Percentiles rank a stretch among this genome's conserved stretches.
Conservation (phyloP, 768 basidiomycete species). For the Podaxis carcinomalis region DNA sequence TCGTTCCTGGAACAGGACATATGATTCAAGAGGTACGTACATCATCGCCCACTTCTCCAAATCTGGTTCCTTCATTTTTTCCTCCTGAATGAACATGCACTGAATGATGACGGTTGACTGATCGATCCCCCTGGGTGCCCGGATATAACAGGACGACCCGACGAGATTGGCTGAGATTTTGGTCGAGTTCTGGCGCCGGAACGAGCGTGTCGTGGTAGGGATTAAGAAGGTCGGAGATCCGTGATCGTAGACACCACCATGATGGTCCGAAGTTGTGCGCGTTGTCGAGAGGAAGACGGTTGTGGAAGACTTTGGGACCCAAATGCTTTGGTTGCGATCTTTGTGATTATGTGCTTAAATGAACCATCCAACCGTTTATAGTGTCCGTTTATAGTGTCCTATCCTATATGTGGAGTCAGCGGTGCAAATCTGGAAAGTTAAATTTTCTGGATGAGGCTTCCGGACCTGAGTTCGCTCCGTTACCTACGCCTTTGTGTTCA, state of each 20-base stretch:
- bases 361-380: background rate
- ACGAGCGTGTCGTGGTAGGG: slow-evolving; percentile 65
- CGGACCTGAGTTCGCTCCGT: background rate
- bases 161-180: slow-evolving; percentile 72
- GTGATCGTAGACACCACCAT: slow-evolving; percentile 13
- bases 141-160: slow-evolving; percentile 73
- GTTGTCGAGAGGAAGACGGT: background rate
- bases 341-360: background rate
- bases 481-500: background rate
- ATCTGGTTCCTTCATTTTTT: background rate
- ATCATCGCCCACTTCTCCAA: background rate
- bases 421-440: background rate
- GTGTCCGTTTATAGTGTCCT: background rate
- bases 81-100: background rate
- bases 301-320: background rate
- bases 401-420: background rate
- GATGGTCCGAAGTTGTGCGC: background rate
- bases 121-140: background rate
- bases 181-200: slow-evolving; percentile 88
- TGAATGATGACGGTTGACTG: background rate
- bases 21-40: slow-evolving; percentile 84
- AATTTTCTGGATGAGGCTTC: background rate
- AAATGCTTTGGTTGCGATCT: background rate
- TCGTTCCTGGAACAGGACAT: slow-evolving; percentile 86
- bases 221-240: slow-evolving; percentile 56